phyloP scores from a whole-genome alignment of 306 rosid genomes.

The Vigna hirtella region DNA sequence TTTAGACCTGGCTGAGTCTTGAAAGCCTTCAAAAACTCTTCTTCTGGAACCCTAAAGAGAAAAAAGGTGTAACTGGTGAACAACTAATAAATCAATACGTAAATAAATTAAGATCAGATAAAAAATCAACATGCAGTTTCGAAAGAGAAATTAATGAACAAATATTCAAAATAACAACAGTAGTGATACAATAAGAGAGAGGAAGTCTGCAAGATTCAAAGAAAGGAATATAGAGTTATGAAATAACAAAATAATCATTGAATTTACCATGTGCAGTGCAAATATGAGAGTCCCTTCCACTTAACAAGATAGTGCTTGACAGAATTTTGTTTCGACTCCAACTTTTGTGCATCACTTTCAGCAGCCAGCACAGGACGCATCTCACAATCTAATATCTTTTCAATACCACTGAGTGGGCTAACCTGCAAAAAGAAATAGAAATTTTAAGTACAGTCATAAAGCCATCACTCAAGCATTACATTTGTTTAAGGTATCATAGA shows the following conservation, averaged over 20 bases:
- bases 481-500: constrained; percentile 27
- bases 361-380: constrained; percentile 84
- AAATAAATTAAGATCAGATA: background rate
- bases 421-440: constrained; percentile 62
- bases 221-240: constrained; percentile 18
- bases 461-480: constrained; percentile 34
- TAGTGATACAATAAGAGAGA: background rate
- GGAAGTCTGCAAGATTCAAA: background rate
- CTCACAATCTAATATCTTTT: constrained; percentile 87
- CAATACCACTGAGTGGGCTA: constrained; percentile 87
- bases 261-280: constrained; percentile 90
- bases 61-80: constrained; percentile 35
- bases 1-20: constrained; percentile 81
- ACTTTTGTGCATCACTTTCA: constrained; percentile 70
- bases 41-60: constrained; percentile 84
- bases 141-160: background rate
- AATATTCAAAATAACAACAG: background rate
- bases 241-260: constrained; percentile 16
- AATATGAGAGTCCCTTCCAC: constrained; percentile 94
- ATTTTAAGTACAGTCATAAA: constrained; percentile 8
- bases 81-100: constrained; percentile 27
- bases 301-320: constrained; percentile 95
- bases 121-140: background rate
- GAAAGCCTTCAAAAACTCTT: constrained; percentile 85
- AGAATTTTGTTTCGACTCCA: constrained; percentile 61